phyloP scores from a whole-genome alignment of 768 basidiomycete species.

The Panus rudis region DNA sequence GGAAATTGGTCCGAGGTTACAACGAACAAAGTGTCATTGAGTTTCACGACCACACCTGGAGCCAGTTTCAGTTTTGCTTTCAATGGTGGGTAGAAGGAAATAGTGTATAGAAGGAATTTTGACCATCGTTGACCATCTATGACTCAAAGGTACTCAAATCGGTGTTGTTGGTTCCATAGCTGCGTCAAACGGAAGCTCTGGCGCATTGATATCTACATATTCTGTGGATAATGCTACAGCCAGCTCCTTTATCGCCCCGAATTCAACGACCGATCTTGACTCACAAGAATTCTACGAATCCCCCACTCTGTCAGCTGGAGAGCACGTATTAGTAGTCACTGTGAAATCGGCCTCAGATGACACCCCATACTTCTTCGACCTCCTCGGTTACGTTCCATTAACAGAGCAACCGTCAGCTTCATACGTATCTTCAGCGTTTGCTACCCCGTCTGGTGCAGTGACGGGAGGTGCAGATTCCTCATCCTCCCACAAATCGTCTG shows the following conservation, averaged over 20 bases:
- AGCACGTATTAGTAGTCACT: slow-evolving; percentile 5
- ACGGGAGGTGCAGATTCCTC: background rate
- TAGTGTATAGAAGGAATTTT: background rate
- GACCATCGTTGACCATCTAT: background rate
- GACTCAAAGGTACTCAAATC: slow-evolving; percentile 3
- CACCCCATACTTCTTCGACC: slow-evolving; percentile 4
- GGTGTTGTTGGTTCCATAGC: slow-evolving; percentile 2
- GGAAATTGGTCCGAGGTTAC: slow-evolving; percentile 5
- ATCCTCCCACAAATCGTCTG: background rate
- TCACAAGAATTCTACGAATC: background rate
- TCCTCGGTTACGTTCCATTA: slow-evolving; percentile 4
- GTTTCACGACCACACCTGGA: background rate
- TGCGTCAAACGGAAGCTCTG: background rate
- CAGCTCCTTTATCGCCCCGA: slow-evolving; percentile 3
- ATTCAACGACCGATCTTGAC: background rate
- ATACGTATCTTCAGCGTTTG: background rate
- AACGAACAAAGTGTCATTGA: background rate
- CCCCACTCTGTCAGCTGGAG: slow-evolving; percentile 1
- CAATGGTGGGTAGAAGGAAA: slow-evolving; percentile 3
- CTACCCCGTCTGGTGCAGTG: background rate
- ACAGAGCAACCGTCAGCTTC: too few species aligned
- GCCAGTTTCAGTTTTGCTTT: slow-evolving; percentile 2
- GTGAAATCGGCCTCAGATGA: background rate
- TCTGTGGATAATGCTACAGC: background rate
- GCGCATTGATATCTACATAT: slow-evolving; percentile 1